phyloP scores from a whole-genome alignment of 1,284 basidiomycete species.

The Phaffia rhodozyma region DNA sequence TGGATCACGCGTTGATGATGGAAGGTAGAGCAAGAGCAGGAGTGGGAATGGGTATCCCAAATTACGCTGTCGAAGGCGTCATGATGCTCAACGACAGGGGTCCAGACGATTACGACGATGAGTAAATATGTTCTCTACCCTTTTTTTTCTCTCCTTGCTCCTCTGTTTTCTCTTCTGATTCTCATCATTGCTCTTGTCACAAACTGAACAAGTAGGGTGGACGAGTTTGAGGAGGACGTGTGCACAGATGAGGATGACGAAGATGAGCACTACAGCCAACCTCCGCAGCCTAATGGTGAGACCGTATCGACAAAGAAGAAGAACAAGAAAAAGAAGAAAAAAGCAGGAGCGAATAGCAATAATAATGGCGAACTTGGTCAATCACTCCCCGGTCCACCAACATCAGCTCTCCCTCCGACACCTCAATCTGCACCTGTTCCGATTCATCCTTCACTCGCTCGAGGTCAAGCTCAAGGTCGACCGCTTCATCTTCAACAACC shows the following conservation, averaged over 20 bases:
- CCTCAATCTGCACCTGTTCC: conserved; percentile 27
- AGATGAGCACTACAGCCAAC: conserved; percentile 30
- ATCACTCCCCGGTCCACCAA: conserved; percentile 29
- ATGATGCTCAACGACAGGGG: conserved; percentile 25
- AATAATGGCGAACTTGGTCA: conserved; percentile 31
- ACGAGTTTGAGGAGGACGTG: conserved; percentile 42
- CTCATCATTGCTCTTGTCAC: conserved; percentile 7
- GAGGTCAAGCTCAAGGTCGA: conserved; percentile 21
- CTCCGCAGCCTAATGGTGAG: conserved; percentile 11
- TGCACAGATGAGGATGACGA: conserved; percentile 42
- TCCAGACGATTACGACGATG: conserved; percentile 17
- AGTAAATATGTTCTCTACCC: neutral
- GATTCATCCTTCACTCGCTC: conserved; percentile 25
- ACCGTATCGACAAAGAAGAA: conserved; percentile 38
- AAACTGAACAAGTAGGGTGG: conserved; percentile 22
- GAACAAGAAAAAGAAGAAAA: conserved; percentile 46
- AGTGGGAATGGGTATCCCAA: conserved; percentile 20
- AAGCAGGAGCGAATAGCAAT: conserved; percentile 23
- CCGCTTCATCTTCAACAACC: conserved; percentile 21
- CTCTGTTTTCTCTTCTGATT: conserved; percentile 14
- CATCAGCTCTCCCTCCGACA: conserved; percentile 32
- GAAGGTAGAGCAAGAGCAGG: neutral
- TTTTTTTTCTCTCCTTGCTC: neutral
- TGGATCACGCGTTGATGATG: conserved; percentile 23
- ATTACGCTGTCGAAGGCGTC: conserved; percentile 21